Conservation (phyloP, 2,329 filamentous ascomycete species). For the Whalleya microplaca region DNA sequence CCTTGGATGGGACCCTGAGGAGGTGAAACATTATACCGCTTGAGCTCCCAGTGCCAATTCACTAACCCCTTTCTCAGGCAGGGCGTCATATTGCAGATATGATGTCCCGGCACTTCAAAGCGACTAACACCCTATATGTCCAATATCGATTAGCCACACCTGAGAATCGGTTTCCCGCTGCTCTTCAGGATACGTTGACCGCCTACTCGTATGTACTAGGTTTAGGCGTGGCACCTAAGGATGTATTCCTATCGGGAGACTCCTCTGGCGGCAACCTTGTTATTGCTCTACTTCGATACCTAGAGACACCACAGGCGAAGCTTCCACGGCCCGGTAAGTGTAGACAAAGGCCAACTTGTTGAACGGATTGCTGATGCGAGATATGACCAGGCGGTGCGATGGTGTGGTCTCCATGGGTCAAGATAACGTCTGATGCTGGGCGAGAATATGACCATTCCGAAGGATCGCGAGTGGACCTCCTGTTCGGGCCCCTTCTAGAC, state of each 20-base stretch:
- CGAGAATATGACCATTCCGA: constrained; percentile 1
- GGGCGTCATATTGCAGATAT: constrained; percentile 1
- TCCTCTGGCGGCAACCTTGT: constrained; percentile 28
- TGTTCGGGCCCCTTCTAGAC: constrained; percentile 4
- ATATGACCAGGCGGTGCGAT: too few relatives aligned
- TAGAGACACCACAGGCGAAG: constrained; percentile 11
- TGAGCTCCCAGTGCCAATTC: too few relatives aligned
- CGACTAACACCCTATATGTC: constrained; percentile 12
- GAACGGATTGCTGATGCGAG: too few relatives aligned
- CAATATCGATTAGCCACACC: constrained; percentile 22
- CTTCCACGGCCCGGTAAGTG: constrained; percentile 22
- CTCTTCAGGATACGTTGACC: constrained; percentile 22
- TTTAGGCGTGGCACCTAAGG: constrained; percentile 16
- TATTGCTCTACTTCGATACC: constrained; percentile 22
- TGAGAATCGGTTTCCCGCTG: constrained; percentile 22
- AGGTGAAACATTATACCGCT: too few relatives aligned
- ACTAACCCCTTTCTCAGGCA: too few relatives aligned
- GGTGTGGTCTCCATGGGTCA: constrained; percentile 24
- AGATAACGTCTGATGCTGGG: constrained; percentile 17
- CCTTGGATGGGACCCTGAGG: constrained; percentile 19
- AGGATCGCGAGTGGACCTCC: constrained; percentile 3
- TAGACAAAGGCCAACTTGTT: too few relatives aligned
- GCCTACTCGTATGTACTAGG: constrained; percentile 20
- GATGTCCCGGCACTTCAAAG: constrained; percentile 7
- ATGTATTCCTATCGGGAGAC: constrained; percentile 25